Conservation (phyloP, 306 rosid species). For the Castanospermum australe region DNA sequence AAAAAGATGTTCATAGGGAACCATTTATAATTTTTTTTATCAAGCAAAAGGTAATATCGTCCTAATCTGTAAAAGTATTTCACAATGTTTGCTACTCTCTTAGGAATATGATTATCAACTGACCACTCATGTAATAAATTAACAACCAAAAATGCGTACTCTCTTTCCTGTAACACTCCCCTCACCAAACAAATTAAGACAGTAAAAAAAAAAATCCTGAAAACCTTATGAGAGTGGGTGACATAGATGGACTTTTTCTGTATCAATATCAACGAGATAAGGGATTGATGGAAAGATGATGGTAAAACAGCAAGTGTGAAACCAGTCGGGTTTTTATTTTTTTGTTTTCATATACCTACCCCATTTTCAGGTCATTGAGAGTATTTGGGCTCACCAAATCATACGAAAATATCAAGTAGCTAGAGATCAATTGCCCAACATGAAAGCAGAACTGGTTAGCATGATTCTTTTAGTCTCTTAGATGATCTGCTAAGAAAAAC, state of each 20-base stretch:
- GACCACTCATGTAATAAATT: conserved; percentile 7
- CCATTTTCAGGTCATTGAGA: background rate
- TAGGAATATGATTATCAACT: background rate
- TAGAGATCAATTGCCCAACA: background rate
- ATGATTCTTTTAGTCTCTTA: background rate
- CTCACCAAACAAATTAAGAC: background rate
- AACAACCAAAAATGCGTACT: background rate
- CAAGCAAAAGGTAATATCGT: background rate
- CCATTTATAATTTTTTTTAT: background rate
- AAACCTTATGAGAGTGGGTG: background rate
- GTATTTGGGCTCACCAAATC: conserved; percentile 12
- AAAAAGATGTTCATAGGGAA: background rate
- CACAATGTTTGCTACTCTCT: background rate
- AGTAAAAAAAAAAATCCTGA: background rate
- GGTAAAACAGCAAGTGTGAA: background rate
- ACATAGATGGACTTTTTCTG: background rate
- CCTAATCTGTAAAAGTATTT: conserved; percentile 2
- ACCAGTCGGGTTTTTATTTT: background rate
- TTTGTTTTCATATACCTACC: background rate
- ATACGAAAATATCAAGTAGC: background rate
- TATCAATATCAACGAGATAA: background rate
- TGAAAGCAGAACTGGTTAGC: background rate
- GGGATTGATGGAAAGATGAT: background rate
- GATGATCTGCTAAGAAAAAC: conserved; percentile 15
- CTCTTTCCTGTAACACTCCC: background rate